These are phyloP conservation scores for Cadophora malorum DNA, from an alignment of 2,329 filamentous ascomycete species.

Conservation along the genomic window DNA sequence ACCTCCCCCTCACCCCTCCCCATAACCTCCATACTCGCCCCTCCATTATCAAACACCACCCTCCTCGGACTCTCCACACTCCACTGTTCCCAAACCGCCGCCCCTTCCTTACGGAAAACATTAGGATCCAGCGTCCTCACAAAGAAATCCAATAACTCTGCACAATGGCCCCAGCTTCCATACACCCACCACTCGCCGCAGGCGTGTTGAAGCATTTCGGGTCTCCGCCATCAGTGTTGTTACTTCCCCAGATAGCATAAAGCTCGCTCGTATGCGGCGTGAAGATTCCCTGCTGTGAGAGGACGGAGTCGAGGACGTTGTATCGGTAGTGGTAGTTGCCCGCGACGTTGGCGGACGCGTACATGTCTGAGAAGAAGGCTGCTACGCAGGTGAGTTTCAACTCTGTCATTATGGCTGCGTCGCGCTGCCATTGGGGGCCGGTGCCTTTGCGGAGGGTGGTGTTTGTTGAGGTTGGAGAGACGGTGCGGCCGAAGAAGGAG, in stretches of 20 bases:
- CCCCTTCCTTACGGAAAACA: constrained; percentile 36
- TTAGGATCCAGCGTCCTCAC: constrained; percentile 49
- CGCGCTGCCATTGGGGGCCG: constrained; percentile 47
- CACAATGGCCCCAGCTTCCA: constrained; percentile 36
- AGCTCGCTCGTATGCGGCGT: constrained; percentile 37
- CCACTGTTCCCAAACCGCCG: constrained; percentile 37
- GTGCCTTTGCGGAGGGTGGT: constrained; percentile 41
- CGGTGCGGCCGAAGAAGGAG: constrained; percentile 24
- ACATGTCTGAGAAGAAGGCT: constrained; percentile 47
- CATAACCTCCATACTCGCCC: constrained; percentile 23
- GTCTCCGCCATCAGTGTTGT: constrained; percentile 35
- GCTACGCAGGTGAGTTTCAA: constrained; percentile 11
- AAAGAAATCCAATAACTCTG: constrained; percentile 52
- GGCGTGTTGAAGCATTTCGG: constrained; percentile 21
- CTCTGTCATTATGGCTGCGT: neutral
- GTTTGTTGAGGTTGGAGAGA: constrained; percentile 36
- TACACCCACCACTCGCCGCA: constrained; percentile 44
- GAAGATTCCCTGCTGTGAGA: constrained; percentile 50
- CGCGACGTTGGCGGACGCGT: constrained; percentile 45
- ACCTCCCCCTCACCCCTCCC: constrained; percentile 19
- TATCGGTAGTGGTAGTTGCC: constrained; percentile 51
- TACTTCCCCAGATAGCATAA: constrained; percentile 37
- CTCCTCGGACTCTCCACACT: constrained; percentile 1
- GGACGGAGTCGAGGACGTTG: constrained; percentile 25
- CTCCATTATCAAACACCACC: constrained; percentile 21